These are phyloP conservation scores for Zelopaecilomyces penicillatus DNA, from an alignment of 2,329 filamentous ascomycete species.

Conservation along the genomic window DNA sequence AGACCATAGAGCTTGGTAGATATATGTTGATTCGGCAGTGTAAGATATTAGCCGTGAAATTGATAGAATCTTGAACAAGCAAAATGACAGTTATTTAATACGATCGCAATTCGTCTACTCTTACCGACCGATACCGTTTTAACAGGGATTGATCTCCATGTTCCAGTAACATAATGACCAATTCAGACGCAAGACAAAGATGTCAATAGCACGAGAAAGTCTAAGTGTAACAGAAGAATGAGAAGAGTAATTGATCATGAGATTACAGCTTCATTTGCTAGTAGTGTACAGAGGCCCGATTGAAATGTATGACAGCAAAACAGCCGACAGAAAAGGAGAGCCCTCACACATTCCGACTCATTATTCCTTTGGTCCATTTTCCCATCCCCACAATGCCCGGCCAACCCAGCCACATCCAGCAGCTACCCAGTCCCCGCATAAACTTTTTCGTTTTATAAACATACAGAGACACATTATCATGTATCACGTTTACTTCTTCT, in stretches of 20 bases:
- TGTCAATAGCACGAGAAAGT: no score
- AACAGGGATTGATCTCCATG: no score
- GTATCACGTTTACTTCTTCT: slow-evolving; percentile 29
- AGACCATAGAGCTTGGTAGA: no score
- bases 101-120: no score
- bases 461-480: slow-evolving; percentile 2
- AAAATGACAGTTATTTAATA: no score
- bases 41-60: no score
- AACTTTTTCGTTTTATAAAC: slow-evolving; percentile 1
- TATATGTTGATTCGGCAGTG: no score
- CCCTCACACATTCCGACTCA: slow-evolving; percentile 14
- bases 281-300: slow-evolving; percentile 26
- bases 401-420: slow-evolving; percentile 9
- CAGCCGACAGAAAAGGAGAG: slow-evolving; percentile 16
- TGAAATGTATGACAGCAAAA: slow-evolving; percentile 25
- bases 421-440: slow-evolving; percentile 7
- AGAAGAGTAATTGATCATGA: slow-evolving; percentile 1
- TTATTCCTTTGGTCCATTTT: slow-evolving; percentile 8
- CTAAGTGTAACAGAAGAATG: no score
- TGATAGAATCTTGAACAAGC: no score
- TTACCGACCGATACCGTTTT: no score
- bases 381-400: slow-evolving; percentile 10
- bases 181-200: no score
- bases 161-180: no score
- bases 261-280: slow-evolving; percentile 15